Percentiles rank a stretch among this genome's conserved stretches.
Conservation (phyloP, 1,284 basidiomycete species). For the Schizophyllum commune region DNA sequence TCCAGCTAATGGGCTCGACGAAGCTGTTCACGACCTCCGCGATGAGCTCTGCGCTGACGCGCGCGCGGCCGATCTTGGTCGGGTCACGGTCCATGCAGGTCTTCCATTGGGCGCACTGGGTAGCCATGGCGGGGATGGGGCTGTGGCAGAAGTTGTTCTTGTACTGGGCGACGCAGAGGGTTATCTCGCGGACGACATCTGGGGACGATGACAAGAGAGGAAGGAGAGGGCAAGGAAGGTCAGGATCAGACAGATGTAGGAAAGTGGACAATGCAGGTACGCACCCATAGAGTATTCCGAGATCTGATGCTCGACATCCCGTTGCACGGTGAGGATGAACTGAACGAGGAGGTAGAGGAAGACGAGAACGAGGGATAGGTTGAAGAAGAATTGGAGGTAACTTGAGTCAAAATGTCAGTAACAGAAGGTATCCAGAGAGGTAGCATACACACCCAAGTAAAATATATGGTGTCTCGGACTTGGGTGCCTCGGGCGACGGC, state of each 20-base stretch:
- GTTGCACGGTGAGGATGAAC: constrained; percentile 84
- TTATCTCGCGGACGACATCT: constrained; percentile 89
- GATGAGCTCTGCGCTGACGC: constrained; percentile 89
- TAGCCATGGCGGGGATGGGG: constrained; percentile 78
- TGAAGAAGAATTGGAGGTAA: constrained; percentile 93
- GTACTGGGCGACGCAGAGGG: constrained; percentile 73
- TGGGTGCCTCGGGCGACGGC: constrained; percentile 45
- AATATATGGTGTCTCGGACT: constrained; percentile 62
- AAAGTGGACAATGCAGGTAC: constrained; percentile 13
- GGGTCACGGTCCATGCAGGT: constrained; percentile 96
- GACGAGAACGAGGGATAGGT: constrained; percentile 77
- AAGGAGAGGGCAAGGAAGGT: constrained; percentile 6
- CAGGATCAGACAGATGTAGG: neutral
- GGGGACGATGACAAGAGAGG: constrained; percentile 6
- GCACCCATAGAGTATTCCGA: constrained; percentile 84
- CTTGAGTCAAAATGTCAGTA: constrained; percentile 33
- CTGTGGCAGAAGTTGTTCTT: constrained; percentile 81
- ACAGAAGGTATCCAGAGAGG: constrained; percentile 8
- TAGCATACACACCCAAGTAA: constrained; percentile 59
- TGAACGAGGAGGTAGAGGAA: constrained; percentile 82
- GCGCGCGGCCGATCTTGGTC: constrained; percentile 80
- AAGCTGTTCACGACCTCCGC: constrained; percentile 96
- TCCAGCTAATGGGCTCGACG: constrained; percentile 95
- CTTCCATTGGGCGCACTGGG: constrained; percentile 84
- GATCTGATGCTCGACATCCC: constrained; percentile 86